Evolutionary conservation across 306 rosid genomes (phyloP).

Genomic region (Fagus crenata): DNA sequence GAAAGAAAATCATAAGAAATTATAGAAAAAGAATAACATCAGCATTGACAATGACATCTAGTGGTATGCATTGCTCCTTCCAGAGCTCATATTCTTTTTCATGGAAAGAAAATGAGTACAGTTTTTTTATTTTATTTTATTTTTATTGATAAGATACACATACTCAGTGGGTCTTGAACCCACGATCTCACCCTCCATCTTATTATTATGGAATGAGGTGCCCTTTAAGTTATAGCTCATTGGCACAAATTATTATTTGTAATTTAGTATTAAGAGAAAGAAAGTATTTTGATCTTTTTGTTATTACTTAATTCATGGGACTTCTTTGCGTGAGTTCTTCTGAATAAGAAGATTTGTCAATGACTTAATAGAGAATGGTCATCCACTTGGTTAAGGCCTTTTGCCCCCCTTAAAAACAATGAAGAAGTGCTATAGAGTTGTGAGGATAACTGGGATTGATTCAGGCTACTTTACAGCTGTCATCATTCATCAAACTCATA

Average conservation of each 20-base stretch:
- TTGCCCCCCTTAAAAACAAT: background rate
- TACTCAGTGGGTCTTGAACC: too few relatives aligned
- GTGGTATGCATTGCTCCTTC: background rate
- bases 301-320: background rate
- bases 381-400: background rate
- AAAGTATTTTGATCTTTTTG: too few relatives aligned
- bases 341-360: background rate
- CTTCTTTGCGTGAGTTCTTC: background rate
- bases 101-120: conserved; percentile 3
- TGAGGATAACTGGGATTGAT: background rate
- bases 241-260: too few relatives aligned
- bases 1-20: background rate
- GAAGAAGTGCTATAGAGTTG: background rate
- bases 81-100: background rate
- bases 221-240: too few relatives aligned
- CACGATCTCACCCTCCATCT: too few relatives aligned
- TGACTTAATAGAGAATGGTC: background rate
- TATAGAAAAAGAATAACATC: background rate
- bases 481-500: background rate
- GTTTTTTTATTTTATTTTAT: background rate
- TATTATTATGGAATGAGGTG: too few relatives aligned
- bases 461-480: background rate
- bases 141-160: too few relatives aligned
- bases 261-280: too few relatives aligned
- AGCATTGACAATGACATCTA: background rate